phyloP scores from a whole-genome alignment of 257 asterid species.

The Fraxinus pennsylvanica region DNA sequence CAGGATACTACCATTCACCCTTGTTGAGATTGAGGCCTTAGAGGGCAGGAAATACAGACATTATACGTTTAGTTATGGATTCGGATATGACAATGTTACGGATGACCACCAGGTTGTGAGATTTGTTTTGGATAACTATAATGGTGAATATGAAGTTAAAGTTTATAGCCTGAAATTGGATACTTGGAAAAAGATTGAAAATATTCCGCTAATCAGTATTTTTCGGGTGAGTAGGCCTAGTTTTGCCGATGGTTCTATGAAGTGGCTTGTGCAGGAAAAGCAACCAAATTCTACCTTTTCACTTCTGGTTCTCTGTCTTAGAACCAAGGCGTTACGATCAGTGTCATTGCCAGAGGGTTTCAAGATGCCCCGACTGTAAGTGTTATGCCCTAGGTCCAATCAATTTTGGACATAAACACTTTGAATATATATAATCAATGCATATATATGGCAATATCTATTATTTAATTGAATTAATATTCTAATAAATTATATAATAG shows the following conservation, averaged over 20 bases:
- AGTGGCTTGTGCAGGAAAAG: not conserved
- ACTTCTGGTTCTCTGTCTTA: not conserved
- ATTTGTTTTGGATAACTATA: not conserved
- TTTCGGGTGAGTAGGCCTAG: not conserved
- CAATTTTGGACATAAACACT: too few relatives aligned
- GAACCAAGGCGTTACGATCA: not conserved
- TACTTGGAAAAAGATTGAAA: not conserved
- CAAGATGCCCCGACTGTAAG: too few relatives aligned
- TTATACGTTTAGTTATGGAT: not conserved
- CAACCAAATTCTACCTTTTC: not conserved
- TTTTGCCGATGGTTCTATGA: not conserved
- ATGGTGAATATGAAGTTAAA: not conserved
- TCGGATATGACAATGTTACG: not conserved
- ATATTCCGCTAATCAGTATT: not conserved
- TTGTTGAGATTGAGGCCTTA: not conserved
- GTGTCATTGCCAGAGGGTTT: not conserved
- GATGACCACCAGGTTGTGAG: constrained; percentile 1
- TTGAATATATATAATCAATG: too few relatives aligned
- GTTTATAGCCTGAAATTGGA: not conserved
- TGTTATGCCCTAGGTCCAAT: too few relatives aligned
- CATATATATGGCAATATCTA: too few relatives aligned
- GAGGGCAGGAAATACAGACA: not conserved
- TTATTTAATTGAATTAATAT: too few relatives aligned
- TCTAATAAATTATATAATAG: too few relatives aligned
- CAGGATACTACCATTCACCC: not conserved